These are phyloP conservation scores for Noccaea bulbosa DNA, from an alignment of 345 rosid species.

Conservation along the genomic window DNA sequence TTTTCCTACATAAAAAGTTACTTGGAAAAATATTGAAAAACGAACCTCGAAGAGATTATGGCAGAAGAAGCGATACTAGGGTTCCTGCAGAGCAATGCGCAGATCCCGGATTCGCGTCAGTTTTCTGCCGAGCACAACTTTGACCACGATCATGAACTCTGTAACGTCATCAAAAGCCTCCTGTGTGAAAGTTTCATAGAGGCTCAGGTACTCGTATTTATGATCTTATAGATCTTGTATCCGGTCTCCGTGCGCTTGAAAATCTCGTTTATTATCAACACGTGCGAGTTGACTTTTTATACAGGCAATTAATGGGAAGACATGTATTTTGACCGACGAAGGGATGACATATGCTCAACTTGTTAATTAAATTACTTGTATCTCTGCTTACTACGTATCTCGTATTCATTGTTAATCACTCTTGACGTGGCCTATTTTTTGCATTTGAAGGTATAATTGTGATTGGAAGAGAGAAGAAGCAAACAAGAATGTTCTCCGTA, in stretches of 20 bases:
- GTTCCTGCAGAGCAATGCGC: too few species aligned
- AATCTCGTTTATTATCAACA: too few species aligned
- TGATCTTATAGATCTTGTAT: too few species aligned
- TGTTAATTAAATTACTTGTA: slow-evolving; percentile 48
- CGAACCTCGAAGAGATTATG: too few species aligned
- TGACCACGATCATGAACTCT: slow-evolving; percentile 62
- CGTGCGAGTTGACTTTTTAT: neutral
- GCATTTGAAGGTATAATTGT: slow-evolving; percentile 62
- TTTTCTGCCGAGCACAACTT: slow-evolving; percentile 5
- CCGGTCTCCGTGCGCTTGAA: too few species aligned
- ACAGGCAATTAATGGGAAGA: too few species aligned
- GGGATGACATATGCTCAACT: too few species aligned
- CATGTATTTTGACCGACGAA: too few species aligned
- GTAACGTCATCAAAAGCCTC: slow-evolving; percentile 79
- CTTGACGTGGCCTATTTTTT: neutral
- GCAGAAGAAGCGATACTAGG: too few species aligned
- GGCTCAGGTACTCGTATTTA: slow-evolving; percentile 48
- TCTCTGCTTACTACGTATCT: neutral
- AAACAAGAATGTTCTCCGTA: slow-evolving; percentile 81
- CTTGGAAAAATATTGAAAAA: too few species aligned
- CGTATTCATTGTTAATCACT: neutral
- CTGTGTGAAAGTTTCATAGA: slow-evolving; percentile 71
- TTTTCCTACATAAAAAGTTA: too few species aligned
- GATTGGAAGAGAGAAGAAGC: slow-evolving; percentile 99
- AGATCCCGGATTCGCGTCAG: too few species aligned